These are phyloP conservation scores for Globisporangium solare DNA, from an alignment of 352 stramenopile species.

Conservation along the genomic window DNA sequence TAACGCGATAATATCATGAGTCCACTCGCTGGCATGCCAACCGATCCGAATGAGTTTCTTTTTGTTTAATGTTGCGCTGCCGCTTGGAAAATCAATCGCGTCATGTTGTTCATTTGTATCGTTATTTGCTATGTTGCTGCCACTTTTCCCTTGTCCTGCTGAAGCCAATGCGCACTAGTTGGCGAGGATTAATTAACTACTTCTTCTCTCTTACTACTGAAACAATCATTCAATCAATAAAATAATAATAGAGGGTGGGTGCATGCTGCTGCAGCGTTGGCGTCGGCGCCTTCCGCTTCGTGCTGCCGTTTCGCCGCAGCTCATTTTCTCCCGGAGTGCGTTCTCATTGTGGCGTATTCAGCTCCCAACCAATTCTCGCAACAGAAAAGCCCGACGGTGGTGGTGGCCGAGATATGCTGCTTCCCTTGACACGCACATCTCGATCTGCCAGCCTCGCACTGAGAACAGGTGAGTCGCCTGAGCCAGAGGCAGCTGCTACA, in stretches of 20 bases:
- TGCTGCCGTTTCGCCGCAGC: too few relatives aligned
- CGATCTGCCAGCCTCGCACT: too few relatives aligned
- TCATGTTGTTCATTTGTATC: not conserved
- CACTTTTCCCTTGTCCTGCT: not conserved
- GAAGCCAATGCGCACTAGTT: not conserved
- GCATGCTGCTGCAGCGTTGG: not conserved
- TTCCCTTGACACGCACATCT: too few relatives aligned
- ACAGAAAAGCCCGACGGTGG: too few relatives aligned
- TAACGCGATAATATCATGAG: not conserved
- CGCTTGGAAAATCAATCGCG: not conserved
- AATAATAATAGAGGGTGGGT: constrained; percentile 1
- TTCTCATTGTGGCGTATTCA: too few relatives aligned
- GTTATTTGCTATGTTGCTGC: too few relatives aligned
- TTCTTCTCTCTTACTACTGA: not conserved
- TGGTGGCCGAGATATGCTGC: too few relatives aligned
- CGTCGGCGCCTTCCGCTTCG: too few relatives aligned
- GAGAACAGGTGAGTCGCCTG: too few relatives aligned
- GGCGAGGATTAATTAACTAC: not conserved
- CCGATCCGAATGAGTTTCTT: not conserved
- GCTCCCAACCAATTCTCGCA: too few relatives aligned
- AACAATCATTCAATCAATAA: constrained; percentile 3
- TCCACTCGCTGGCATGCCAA: constrained; percentile 2
- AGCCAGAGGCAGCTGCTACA: too few relatives aligned
- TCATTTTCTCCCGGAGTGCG: too few relatives aligned
- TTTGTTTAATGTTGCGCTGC: not conserved